Conservation (phyloP, 2,329 filamentous ascomycete species). For the Penicillium digitatum region DNA sequence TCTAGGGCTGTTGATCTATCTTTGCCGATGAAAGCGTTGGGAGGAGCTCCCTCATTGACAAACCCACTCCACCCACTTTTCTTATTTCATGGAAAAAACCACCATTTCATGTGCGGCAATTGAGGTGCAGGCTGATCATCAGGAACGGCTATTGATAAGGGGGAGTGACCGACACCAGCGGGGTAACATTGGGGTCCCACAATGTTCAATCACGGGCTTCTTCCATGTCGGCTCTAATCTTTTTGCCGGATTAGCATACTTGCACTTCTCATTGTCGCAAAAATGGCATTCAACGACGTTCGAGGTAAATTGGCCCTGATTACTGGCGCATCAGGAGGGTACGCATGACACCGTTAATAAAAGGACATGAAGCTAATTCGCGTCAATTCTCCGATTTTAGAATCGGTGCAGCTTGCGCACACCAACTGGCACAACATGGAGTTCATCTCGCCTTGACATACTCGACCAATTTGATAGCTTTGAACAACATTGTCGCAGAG, state of each 20-base stretch:
- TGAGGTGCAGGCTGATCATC: background rate
- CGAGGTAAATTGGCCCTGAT: slow-evolving; percentile 55
- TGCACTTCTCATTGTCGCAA: background rate
- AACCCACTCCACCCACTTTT: background rate
- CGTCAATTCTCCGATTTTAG: slow-evolving; percentile 33
- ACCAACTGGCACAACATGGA: slow-evolving; percentile 50
- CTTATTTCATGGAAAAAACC: background rate
- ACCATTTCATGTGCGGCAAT: background rate
- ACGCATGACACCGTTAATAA: slow-evolving; percentile 15
- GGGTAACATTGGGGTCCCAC: background rate
- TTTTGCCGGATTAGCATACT: background rate
- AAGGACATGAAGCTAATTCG: background rate
- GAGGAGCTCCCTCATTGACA: background rate
- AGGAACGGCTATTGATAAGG: background rate
- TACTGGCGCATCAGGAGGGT: slow-evolving; percentile 61
- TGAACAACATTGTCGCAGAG: slow-evolving; percentile 46
- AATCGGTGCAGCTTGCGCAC: slow-evolving; percentile 58
- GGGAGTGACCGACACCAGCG: background rate
- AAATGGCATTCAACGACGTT: slow-evolving; percentile 43
- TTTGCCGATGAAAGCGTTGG: background rate
- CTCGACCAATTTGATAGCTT: slow-evolving; percentile 48
- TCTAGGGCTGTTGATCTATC: background rate
- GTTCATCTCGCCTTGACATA: slow-evolving; percentile 58
- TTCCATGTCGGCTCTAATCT: too few species aligned
- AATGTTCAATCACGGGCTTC: background rate